Base-by-base conservation (phyloP, 192 early-diverging fungal genomes). In the Lobosporangium transversale region DNA sequence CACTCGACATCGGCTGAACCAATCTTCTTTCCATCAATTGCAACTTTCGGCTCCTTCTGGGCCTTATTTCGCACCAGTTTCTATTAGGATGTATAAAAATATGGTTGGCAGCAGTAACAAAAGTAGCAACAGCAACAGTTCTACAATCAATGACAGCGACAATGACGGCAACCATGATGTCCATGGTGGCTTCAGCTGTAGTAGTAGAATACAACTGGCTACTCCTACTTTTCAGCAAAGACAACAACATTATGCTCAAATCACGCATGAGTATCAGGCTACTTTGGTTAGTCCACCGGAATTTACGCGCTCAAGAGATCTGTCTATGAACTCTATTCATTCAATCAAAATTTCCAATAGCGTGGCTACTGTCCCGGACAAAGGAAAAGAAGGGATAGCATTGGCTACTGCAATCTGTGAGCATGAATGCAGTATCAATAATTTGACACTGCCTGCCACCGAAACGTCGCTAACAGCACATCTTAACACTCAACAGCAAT, bases 1-100 rank as follows among this genome's bases (percentile, higher is more conserved):
- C 49, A 36, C 45, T 8, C 32, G 35, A 29, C 69, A 63, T 47
- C 61, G 53, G 42, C 59, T 70, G 8, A 70, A 70, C 35, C 68
- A 42, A 1, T 14, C 49, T 37, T 31, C 47, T 0, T 55, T 35
- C 17, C 18, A 20, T 0, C 68, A 53, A n/a, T n/a, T n/a, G 18
- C 43, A 44, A 36, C 58, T 18, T 17, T 50, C n/a, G n/a, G n/a
- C 20, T 24, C 20, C 36, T 14, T 40, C 54, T 8, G 33, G 12
- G 4, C 1, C 30, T 36, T 33, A 36, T 2, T 14, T 15, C 26
- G 21, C 55, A 0, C n/a, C 35, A 21, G 4, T 17, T 42, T n/a
- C 24, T 35, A 15, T n/a, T 11, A 51, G 27, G 23, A 53, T n/a
- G n/a, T n/a, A n/a, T n/a, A n/a, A n/a, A n/a, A n/a, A n/a, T n/a